phyloP scores from a whole-genome alignment of 805 yeast genomes.

The Metschnikowia santaceciliae region DNA sequence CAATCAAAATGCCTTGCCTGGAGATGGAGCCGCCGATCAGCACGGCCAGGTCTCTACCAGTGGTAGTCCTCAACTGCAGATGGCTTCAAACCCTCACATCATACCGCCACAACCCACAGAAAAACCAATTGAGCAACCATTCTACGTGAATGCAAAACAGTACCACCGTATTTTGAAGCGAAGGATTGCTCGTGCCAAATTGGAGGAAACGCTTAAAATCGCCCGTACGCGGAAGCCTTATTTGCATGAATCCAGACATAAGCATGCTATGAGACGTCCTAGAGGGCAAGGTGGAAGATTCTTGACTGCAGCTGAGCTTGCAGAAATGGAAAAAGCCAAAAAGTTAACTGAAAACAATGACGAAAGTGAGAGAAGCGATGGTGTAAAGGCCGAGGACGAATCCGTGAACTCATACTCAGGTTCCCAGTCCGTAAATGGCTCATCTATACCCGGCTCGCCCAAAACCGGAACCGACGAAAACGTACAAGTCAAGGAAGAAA shows the following conservation, averaged over 20 bases:
- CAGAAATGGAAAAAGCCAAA: constrained; percentile 41
- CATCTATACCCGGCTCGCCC: not conserved
- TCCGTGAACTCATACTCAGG: constrained; percentile 2
- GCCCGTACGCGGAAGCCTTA: constrained; percentile 92
- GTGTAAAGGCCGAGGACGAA: constrained; percentile 1
- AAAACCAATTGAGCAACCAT: constrained; percentile 70
- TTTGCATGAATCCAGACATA: constrained; percentile 93
- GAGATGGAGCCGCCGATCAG: constrained; percentile 7
- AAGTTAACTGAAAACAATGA: constrained; percentile 31
- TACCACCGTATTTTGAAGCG: constrained; percentile 92
- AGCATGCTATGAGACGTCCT: constrained; percentile 98
- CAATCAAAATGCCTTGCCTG: constrained; percentile 9
- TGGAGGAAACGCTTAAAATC: constrained; percentile 83
- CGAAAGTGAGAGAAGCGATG: constrained; percentile 7
- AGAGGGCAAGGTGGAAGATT: constrained; percentile 99
- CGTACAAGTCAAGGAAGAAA: constrained; percentile 2
- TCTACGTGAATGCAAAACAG: constrained; percentile 96
- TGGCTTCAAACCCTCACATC: constrained; percentile 8
- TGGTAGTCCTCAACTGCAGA: constrained; percentile 6
- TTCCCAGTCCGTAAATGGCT: not conserved
- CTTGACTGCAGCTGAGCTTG: constrained; percentile 77
- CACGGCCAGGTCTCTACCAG: constrained; percentile 10
- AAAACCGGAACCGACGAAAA: not conserved
- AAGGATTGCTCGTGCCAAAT: constrained; percentile 86
- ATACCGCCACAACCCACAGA: constrained; percentile 10